Conservation (phyloP, 2,329 filamentous ascomycete species). For the Epichloe gansuensis region DNA sequence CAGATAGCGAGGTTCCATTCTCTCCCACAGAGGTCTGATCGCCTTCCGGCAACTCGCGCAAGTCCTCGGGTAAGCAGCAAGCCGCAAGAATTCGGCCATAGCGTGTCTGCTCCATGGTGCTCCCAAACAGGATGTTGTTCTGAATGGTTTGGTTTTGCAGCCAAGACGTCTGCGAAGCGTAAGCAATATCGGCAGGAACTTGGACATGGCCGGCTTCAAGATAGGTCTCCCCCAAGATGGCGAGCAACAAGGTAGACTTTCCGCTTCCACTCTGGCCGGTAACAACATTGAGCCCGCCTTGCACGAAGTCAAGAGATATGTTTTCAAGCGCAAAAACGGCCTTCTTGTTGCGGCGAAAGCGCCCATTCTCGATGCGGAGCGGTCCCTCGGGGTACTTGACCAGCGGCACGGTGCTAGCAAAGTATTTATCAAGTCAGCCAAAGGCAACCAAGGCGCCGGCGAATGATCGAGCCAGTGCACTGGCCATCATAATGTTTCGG, state of each 20-base stretch:
- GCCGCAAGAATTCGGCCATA: slow-evolving; percentile 44
- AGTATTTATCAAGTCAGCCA: slow-evolving; percentile 40
- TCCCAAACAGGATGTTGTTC: slow-evolving; percentile 43
- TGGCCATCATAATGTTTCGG: slow-evolving; percentile 37
- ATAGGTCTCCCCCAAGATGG: slow-evolving; percentile 44
- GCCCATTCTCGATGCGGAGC: slow-evolving; percentile 31
- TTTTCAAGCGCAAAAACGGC: slow-evolving; percentile 36
- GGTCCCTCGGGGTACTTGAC: slow-evolving; percentile 35
- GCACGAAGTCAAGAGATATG: slow-evolving; percentile 37
- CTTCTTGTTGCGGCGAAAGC: slow-evolving; percentile 36
- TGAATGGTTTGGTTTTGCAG: slow-evolving; percentile 43
- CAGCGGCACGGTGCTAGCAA: slow-evolving; percentile 35
- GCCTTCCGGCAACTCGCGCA: slow-evolving; percentile 35
- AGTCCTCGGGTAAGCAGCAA: slow-evolving; percentile 38
- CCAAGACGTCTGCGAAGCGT: slow-evolving; percentile 45
- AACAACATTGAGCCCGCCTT: slow-evolving; percentile 41
- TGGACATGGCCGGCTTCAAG: slow-evolving; percentile 34
- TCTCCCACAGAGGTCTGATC: slow-evolving; percentile 42
- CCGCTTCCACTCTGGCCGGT: slow-evolving; percentile 42
- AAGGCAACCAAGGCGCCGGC: slow-evolving; percentile 29
- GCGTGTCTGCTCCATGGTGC: slow-evolving; percentile 34
- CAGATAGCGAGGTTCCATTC: slow-evolving; percentile 41
- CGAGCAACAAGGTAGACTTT: slow-evolving; percentile 42
- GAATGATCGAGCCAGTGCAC: slow-evolving; percentile 25
- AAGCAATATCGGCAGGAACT: slow-evolving; percentile 39